Conservation (phyloP, 768 basidiomycete genomes). For the Lactarius quietus region DNA sequence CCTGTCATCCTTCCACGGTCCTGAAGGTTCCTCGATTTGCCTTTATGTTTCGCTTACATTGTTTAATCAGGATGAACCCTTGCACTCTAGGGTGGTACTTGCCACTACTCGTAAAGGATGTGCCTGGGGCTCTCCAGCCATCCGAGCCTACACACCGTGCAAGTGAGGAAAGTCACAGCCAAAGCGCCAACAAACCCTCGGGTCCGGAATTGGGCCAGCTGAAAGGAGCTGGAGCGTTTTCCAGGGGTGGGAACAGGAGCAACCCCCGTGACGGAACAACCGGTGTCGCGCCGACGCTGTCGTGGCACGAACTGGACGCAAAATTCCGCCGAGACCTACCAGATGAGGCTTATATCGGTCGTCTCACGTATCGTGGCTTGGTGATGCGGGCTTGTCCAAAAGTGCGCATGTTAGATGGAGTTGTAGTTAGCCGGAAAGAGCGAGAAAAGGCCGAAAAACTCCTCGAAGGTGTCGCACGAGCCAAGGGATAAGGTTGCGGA, state of each 20-base stretch:
- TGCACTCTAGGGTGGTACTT: conserved; percentile 96
- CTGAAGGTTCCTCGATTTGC: background rate
- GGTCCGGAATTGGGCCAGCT: conserved; percentile 26
- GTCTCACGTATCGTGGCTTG: conserved; percentile 86
- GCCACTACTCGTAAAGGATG: conserved; percentile 71
- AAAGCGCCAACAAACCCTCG: conserved; percentile 30
- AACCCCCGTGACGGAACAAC: conserved; percentile 22
- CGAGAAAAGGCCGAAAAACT: conserved; percentile 74
- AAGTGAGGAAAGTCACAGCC: conserved; percentile 24
- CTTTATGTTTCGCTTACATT: conserved; percentile 13
- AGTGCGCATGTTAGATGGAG: conserved; percentile 79
- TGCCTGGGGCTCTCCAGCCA: conserved; percentile 63
- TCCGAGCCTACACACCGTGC: conserved; percentile 37
- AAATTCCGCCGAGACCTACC: conserved; percentile 90
- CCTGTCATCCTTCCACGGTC: background rate
- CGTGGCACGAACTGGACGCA: conserved; percentile 76
- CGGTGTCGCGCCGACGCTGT: conserved; percentile 18
- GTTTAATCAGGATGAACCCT: conserved; percentile 77
- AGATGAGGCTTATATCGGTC: conserved; percentile 80
- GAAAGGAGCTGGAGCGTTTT: conserved; percentile 28
- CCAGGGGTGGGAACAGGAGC: conserved; percentile 34
- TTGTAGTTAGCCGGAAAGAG: conserved; percentile 80
- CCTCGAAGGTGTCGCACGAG: conserved; percentile 51
- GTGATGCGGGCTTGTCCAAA: conserved; percentile 71
- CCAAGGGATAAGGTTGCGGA: conserved; percentile 28